These are phyloP conservation scores for Creolimax fragrantissima DNA, from an alignment of 78 protist genomes.

Conservation along the genomic window DNA sequence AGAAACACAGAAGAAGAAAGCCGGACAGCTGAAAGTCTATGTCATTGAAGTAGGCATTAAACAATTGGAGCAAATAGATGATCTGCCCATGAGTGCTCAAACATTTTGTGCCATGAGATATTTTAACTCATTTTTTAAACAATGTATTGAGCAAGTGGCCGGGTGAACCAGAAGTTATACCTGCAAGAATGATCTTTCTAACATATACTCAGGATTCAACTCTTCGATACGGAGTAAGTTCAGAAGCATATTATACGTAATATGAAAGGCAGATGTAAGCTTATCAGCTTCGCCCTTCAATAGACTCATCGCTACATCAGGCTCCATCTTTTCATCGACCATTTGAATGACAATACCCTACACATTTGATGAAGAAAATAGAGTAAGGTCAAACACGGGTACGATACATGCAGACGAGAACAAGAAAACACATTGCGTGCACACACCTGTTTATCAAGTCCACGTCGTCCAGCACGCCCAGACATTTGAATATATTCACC, in stretches of 20 bases:
- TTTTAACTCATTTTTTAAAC: too few species aligned
- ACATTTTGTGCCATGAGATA: too few species aligned
- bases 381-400: not conserved
- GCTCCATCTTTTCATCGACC: constrained; percentile 40
- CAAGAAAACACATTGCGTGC: not conserved
- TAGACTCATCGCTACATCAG: constrained; percentile 8
- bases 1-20: too few species aligned
- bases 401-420: not conserved
- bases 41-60: too few species aligned
- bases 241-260: constrained; percentile 86
- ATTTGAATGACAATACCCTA: constrained; percentile 25
- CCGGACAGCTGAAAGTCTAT: too few species aligned
- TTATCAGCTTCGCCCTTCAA: constrained; percentile 67
- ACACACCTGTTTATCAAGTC: constrained; percentile 56
- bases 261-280: constrained; percentile 73
- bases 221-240: constrained; percentile 70
- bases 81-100: too few species aligned
- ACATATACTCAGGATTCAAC: constrained; percentile 23
- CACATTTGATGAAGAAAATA: not conserved
- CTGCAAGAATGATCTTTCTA: constrained; percentile 74
- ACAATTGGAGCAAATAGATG: too few species aligned
- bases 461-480: constrained; percentile 97
- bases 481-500: constrained; percentile 94
- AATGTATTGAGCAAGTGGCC: too few species aligned
- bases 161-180: too few species aligned